Conservation (phyloP, 2,329 filamentous ascomycete species). For the Pseudogymnoascus verrucosus region DNA sequence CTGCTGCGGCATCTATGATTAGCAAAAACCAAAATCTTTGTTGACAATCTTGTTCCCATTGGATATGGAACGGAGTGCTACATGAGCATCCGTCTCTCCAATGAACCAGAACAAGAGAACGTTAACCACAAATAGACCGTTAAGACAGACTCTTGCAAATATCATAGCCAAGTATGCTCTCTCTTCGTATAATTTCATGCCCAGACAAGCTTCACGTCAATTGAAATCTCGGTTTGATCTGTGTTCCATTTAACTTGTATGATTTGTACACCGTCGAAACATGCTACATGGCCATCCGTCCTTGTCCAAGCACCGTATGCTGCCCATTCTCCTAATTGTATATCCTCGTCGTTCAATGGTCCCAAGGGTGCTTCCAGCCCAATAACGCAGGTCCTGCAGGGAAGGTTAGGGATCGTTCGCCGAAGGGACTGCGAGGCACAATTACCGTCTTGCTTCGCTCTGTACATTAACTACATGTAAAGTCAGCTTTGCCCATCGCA, state of each 20-base stretch:
- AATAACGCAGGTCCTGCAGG: conserved; percentile 61
- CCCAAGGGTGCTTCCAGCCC: conserved; percentile 95
- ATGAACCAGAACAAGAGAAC: neutral
- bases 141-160: neutral
- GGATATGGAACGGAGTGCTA: neutral
- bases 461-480: conserved; percentile 74
- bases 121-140: neutral
- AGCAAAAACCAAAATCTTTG: neutral
- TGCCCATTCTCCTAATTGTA: neutral
- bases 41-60: neutral
- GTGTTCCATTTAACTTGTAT: conserved; percentile 10
- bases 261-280: conserved; percentile 9
- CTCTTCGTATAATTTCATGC: neutral
- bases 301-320: neutral
- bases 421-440: conserved; percentile 12
- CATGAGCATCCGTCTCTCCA: neutral
- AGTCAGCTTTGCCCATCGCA: conserved; percentile 17
- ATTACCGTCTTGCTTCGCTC: conserved; percentile 87
- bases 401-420: neutral
- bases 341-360: conserved; percentile 54
- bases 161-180: neutral
- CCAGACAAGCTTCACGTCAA: neutral
- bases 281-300: neutral
- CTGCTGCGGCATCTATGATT: neutral
- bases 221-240: neutral